phyloP scores from a whole-genome alignment of 495 filamentous ascomycete genomes.

The Patellaria atrata region DNA sequence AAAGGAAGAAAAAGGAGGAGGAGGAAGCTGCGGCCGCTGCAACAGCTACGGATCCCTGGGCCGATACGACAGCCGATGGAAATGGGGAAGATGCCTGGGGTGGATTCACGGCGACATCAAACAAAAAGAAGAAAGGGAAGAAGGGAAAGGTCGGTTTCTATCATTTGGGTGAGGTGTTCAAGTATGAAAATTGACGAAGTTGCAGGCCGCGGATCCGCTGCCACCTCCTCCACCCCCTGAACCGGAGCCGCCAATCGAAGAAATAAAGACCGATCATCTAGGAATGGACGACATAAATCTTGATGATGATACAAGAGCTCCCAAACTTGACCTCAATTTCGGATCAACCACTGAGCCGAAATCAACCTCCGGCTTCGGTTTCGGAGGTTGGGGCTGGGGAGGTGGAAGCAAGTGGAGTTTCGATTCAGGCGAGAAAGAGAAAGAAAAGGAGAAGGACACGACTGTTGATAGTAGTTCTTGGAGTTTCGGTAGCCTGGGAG shows the following conservation, averaged over 20 bases:
- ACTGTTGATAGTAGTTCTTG: conserved; percentile 16
- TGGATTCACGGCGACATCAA: conserved; percentile 20
- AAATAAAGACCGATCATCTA: conserved; percentile 14
- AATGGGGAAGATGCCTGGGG: conserved; percentile 27
- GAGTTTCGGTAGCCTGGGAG: conserved; percentile 3
- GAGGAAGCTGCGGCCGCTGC: conserved; percentile 26
- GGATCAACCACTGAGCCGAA: conserved; percentile 12
- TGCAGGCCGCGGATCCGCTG: conserved; percentile 10
- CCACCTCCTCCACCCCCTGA: conserved; percentile 19
- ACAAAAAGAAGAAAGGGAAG: conserved; percentile 25
- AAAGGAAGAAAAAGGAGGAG: conserved; percentile 23
- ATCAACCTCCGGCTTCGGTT: conserved; percentile 11
- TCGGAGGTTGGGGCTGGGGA: conserved; percentile 14
- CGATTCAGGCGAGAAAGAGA: conserved; percentile 4
- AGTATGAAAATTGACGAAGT: conserved; percentile 11
- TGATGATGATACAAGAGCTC: conserved; percentile 11
- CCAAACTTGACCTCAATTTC: conserved; percentile 19
- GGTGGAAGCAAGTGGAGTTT: conserved; percentile 18
- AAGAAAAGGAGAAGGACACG: conserved; percentile 5
- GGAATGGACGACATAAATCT: conserved; percentile 20
- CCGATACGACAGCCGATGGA: conserved; percentile 13
- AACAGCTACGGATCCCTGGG: conserved; percentile 12
- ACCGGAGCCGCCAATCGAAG: conserved; percentile 11
- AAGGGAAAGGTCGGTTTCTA: conserved; percentile 21
- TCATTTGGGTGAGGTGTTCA: conserved; percentile 11